Base-by-base conservation (phyloP, 2,329 filamentous ascomycete species). In the Colletotrichum gigasporum region DNA sequence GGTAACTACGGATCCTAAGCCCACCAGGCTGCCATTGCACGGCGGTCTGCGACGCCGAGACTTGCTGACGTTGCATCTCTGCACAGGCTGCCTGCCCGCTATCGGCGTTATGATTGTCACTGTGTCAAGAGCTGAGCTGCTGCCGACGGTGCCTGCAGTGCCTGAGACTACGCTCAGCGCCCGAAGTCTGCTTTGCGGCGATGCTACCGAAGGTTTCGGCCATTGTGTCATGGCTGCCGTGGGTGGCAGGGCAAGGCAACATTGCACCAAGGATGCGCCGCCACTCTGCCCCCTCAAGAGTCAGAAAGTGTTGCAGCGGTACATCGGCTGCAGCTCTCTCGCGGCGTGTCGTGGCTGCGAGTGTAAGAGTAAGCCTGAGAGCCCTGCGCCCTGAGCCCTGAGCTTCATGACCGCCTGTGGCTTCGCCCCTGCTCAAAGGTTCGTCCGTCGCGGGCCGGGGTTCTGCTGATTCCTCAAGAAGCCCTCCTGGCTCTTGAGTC, bases 151-250 rank as follows among this genome's bases (percentile, higher is more conserved):
- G 14, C 22, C 20, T 14, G 12, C 26, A 20, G 4, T 34, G 32
- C 41, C 30, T 42, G 53, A 35, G 32, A 56, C 54, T 34, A 8
- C 9, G 26, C 18, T 37, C 35, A 12, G 22, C 32, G 30, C 37
- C 45, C 37, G 12, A 58, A 41, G 24, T 24, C 53, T 63, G n/a
- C 16, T 30, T 59, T 30, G 44, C 20, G 35, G 34, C 35, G 52
- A 56, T 50, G 47, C 32, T 11, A 20, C 35, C 14, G 24, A 55
- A 55, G 14, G 41, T 61, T 64, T 44, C 20, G 35, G 16, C 56
- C 56, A 61, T 61, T 54, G 55, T 54, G 61, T 64, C 61, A 64
- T 64, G 41, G 41, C 34, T 16, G 20, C 34, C 35, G 48, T 39
- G 41, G 61, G 26, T 41, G 34, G 47, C 61, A 26, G 8, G 16